Evolutionary conservation across 2,329 filamentous ascomycete species (phyloP).

Genomic region (Exophiala xenobiotica): DNA sequence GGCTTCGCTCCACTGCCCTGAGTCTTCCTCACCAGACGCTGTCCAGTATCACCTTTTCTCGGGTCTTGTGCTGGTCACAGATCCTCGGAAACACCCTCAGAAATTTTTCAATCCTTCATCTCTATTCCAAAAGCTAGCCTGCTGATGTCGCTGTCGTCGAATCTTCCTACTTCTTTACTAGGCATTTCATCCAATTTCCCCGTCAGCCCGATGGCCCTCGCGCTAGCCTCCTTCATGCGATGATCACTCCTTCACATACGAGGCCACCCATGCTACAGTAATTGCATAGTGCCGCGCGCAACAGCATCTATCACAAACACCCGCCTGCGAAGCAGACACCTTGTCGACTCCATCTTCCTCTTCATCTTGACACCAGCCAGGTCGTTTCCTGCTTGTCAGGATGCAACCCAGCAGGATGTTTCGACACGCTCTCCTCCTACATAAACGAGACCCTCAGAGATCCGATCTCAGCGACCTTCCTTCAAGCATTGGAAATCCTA

Average conservation of each 20-base stretch:
- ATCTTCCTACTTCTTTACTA: conserved; percentile 5
- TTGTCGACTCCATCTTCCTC: conserved; percentile 5
- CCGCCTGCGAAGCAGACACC: conserved; percentile 1
- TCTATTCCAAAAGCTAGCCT: background rate
- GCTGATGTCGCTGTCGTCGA: conserved; percentile 1
- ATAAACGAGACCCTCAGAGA: conserved; percentile 16
- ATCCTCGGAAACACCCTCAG: conserved; percentile 3
- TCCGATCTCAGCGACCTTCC: conserved; percentile 9
- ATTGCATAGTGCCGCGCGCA: conserved; percentile 13
- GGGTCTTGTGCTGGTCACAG: conserved; percentile 13
- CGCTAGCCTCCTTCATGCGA: conserved; percentile 20
- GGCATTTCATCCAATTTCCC: conserved; percentile 25
- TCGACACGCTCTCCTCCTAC: conserved; percentile 9
- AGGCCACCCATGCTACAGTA: conserved; percentile 15
- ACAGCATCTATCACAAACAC: conserved; percentile 20
- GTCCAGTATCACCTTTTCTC: conserved; percentile 2
- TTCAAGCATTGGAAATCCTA: conserved; percentile 23
- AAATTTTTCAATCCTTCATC: conserved; percentile 3
- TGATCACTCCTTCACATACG: conserved; percentile 23
- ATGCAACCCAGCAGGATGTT: conserved; percentile 25
- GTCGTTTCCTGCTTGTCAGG: conserved; percentile 15
- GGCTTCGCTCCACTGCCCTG: too few species aligned
- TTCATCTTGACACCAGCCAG: background rate
- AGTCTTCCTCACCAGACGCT: conserved; percentile 4
- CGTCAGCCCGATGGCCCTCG: conserved; percentile 14